Evolutionary conservation across 495 filamentous ascomycete species (phyloP).

Genomic region (Hypoxylon subgilvum): DNA sequence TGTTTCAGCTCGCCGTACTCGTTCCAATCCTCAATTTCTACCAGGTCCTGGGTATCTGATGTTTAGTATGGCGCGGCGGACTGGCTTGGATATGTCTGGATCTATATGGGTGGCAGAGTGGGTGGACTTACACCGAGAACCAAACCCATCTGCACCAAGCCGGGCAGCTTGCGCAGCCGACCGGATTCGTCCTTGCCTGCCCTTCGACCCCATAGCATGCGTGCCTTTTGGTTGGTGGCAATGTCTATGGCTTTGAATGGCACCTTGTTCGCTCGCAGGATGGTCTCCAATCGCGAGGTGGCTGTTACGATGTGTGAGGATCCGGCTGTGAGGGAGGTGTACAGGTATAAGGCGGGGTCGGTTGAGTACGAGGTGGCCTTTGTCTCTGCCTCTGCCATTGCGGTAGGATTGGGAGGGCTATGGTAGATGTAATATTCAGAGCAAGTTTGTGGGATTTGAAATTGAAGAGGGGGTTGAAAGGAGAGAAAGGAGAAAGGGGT

Average conservation of each 20-base stretch:
- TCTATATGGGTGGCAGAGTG: not conserved
- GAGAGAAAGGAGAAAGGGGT: conserved; percentile 6
- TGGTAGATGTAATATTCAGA: not conserved
- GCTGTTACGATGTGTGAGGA: conserved; percentile 97
- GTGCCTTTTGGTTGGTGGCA: conserved; percentile 88
- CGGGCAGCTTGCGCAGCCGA: conserved; percentile 81
- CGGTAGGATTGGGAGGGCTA: conserved; percentile 6
- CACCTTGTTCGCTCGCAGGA: conserved; percentile 92
- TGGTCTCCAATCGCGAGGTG: conserved; percentile 91
- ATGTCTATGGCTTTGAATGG: conserved; percentile 91
- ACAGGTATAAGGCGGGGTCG: conserved; percentile 86
- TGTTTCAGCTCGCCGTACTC: conserved; percentile 95
- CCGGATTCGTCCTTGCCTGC: conserved; percentile 64
- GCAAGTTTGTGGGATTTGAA: not conserved
- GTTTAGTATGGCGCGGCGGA: not conserved
- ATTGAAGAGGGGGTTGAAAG: not conserved
- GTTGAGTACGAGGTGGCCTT: conserved; percentile 62
- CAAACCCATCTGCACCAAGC: conserved; percentile 83
- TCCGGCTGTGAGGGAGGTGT: conserved; percentile 92
- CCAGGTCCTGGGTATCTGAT: conserved; percentile 70
- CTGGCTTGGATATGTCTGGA: not conserved
- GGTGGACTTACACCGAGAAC: conserved; percentile 77
- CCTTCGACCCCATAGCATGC: conserved; percentile 86
- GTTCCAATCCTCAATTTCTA: conserved; percentile 98
- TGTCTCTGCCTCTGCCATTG: conserved; percentile 60